Percentiles rank a stretch among this genome's conserved stretches.
Evolutionary conservation across 2,329 filamentous ascomycete genomes (phyloP).

Genomic region (Colletotrichum higginsianum): DNA sequence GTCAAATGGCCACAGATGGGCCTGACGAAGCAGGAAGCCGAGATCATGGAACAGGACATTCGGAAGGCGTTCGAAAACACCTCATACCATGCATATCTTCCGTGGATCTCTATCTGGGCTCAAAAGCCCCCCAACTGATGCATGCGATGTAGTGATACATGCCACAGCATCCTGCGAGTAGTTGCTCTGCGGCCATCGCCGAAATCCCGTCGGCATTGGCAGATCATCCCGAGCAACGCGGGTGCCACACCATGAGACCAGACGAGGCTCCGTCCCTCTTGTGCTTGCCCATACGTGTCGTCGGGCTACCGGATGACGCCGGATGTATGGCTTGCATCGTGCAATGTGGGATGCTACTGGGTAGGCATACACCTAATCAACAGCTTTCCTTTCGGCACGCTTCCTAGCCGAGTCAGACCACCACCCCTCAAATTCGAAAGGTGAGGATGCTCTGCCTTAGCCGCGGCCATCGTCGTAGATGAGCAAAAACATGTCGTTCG

Average conservation of each 20-base stretch:
- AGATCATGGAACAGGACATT: constrained; percentile 50
- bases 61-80: constrained; percentile 52
- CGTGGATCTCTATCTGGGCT: constrained; percentile 56
- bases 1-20: constrained; percentile 50
- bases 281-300: neutral
- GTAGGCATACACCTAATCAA: neutral
- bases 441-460: neutral
- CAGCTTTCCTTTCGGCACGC: constrained; percentile 16
- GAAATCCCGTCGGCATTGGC: neutral
- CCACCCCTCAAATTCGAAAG: neutral
- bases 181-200: neutral
- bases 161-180: neutral
- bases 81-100: constrained; percentile 52
- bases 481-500: neutral
- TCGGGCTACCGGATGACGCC: neutral
- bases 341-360: neutral
- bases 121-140: constrained; percentile 51
- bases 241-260: neutral
- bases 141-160: neutral
- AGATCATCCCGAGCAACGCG: neutral
- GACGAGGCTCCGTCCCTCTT: neutral
- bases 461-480: neutral
- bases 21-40: constrained; percentile 53
- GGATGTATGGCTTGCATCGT: neutral
- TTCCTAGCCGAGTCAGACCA: neutral